A percentile compares a stretch with the other conserved stretches of the same genome.
Evolutionary conservation across 768 basidiomycete species (phyloP).

Genomic region (Favolaschia claudopus): DNA sequence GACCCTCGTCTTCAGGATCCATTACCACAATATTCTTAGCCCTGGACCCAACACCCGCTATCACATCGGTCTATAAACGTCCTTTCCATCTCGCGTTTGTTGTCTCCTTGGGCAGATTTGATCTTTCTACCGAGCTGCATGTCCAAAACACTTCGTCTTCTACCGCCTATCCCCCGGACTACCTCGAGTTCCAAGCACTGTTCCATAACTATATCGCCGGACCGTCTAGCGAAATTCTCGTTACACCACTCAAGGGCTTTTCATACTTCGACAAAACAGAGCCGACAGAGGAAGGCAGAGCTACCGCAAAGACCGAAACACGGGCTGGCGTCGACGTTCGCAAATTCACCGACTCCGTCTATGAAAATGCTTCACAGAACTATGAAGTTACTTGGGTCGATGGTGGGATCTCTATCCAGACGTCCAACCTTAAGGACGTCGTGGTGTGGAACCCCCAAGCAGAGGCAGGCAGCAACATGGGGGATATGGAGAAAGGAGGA

Average conservation of each 20-base stretch:
- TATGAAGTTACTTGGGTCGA: constrained; percentile 70
- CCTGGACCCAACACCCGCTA: constrained; percentile 67
- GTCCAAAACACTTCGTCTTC: constrained; percentile 74
- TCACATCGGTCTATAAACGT: constrained; percentile 64
- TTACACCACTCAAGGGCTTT: constrained; percentile 70
- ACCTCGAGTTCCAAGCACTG: constrained; percentile 89
- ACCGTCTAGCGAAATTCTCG: constrained; percentile 62
- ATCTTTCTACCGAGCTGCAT: constrained; percentile 81
- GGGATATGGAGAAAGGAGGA: constrained; percentile 90
- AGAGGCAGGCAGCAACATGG: constrained; percentile 73
- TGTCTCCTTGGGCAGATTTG: constrained; percentile 77
- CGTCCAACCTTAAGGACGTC: constrained; percentile 72
- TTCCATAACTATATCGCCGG: constrained; percentile 90
- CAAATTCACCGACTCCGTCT: constrained; percentile 77
- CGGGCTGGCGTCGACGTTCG: constrained; percentile 73
- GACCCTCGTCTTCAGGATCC: not conserved
- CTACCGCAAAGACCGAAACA: constrained; percentile 60
- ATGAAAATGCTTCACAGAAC: constrained; percentile 64
- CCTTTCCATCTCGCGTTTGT: constrained; percentile 81
- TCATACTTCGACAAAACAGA: constrained; percentile 87
- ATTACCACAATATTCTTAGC: constrained; percentile 45
- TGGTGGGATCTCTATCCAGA: constrained; percentile 61
- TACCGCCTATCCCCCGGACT: constrained; percentile 43
- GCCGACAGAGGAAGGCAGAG: constrained; percentile 55
- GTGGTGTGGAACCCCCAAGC: constrained; percentile 96